These are phyloP conservation scores for Paspalum vaginatum DNA, from an alignment of 176 grass and related monocot genomes.

Conservation along the genomic window DNA sequence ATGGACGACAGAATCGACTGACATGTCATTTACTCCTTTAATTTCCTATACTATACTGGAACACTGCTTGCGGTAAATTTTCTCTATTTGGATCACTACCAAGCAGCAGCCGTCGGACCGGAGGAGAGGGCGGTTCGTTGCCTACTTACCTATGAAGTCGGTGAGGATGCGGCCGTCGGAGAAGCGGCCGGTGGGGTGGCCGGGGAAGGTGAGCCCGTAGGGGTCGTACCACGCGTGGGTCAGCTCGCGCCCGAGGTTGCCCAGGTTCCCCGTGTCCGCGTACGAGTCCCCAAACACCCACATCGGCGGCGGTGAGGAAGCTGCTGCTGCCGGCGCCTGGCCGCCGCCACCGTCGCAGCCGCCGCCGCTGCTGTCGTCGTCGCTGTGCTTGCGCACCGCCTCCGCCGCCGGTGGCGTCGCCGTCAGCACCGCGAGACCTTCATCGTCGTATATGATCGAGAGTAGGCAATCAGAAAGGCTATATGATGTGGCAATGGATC, in stretches of 20 bases:
- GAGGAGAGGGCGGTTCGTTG: no score
- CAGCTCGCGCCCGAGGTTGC: constrained; percentile 68
- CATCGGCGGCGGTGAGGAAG: not conserved
- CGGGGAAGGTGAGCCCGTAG: constrained; percentile 73
- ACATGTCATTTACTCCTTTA: no score
- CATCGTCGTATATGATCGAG: not conserved
- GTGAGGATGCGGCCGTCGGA: constrained; percentile 90
- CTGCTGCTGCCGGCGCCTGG: not conserved
- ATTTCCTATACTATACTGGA: no score
- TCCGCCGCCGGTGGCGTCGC: not conserved
- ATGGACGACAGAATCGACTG: no score
- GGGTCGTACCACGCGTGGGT: constrained; percentile 77
- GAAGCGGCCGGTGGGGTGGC: constrained; percentile 71
- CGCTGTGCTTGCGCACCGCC: not conserved
- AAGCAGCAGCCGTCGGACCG: no score
- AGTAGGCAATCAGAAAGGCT: not conserved
- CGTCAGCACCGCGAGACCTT: not conserved
- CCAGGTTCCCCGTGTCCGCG: constrained; percentile 87
- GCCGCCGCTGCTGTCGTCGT: not conserved
- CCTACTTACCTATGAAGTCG: constrained; percentile 62
- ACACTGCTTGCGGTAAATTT: no score
- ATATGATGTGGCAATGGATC: not conserved
- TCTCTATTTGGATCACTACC: no score
- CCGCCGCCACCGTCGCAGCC: not conserved
- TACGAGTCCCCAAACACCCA: constrained; percentile 97